Evolutionary conservation across 1,284 basidiomycete genomes (phyloP).

Genomic region (Puccinia horiana): DNA sequence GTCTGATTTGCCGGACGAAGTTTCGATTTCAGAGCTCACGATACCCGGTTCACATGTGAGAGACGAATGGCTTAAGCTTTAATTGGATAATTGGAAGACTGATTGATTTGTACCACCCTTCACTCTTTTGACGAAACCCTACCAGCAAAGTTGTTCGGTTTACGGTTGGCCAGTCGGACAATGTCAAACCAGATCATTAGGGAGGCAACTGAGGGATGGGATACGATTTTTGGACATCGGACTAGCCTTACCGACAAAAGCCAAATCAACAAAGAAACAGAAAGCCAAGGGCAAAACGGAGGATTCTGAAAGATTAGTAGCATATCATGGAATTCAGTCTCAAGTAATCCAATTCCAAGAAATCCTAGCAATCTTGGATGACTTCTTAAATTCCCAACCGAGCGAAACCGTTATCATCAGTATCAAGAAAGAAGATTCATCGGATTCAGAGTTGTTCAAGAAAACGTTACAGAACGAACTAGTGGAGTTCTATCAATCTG

Average conservation of each 20-base stretch:
- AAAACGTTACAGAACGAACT: slow-evolving; percentile 5
- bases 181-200: slow-evolving; percentile 45
- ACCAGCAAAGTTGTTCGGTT: slow-evolving; percentile 31
- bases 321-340: slow-evolving; percentile 47
- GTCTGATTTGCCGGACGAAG: slow-evolving; percentile 44
- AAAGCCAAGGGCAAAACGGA: background rate
- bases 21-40: slow-evolving; percentile 27
- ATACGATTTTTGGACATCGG: slow-evolving; percentile 46
- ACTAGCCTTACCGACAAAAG: slow-evolving; percentile 29
- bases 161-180: slow-evolving; percentile 42
- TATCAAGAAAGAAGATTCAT: slow-evolving; percentile 41
- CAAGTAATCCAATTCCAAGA: slow-evolving; percentile 35
- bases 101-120: background rate
- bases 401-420: slow-evolving; percentile 32
- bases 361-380: slow-evolving; percentile 2
- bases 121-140: background rate
- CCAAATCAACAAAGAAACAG: background rate
- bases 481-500: slow-evolving; percentile 17
- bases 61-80: background rate
- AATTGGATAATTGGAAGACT: background rate
- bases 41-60: slow-evolving; percentile 49
- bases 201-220: slow-evolving; percentile 41
- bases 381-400: slow-evolving; percentile 27
- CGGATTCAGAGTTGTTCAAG: slow-evolving; percentile 21
- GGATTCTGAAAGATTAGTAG: background rate